Conservation (phyloP, 75 land plant species). For the Pinus albicaulis region DNA sequence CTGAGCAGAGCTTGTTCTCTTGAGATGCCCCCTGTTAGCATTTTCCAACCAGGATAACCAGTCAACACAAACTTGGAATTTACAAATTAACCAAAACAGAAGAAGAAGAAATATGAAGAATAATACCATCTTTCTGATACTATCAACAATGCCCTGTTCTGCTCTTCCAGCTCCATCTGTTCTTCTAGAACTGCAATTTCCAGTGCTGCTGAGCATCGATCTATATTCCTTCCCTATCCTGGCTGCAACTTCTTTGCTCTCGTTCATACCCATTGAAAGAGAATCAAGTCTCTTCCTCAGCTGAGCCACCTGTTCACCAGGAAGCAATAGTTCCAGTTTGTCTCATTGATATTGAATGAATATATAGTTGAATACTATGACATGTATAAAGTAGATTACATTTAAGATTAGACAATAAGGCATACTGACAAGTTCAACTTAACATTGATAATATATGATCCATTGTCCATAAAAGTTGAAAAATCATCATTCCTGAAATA, state of each 20-base stretch:
- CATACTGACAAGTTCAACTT: too few species aligned
- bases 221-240: slow-evolving; percentile 7
- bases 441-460: too few species aligned
- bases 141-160: not conserved
- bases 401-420: too few species aligned
- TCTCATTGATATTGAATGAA: too few species aligned
- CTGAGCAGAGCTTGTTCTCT: slow-evolving; percentile 21
- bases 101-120: not conserved
- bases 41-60: not conserved
- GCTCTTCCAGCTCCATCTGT: not conserved
- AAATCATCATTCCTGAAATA: too few species aligned
- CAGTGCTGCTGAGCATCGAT: slow-evolving; percentile 9
- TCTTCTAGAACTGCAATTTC: not conserved
- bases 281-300: slow-evolving; percentile 4
- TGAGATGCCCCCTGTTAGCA: not conserved
- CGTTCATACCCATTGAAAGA: slow-evolving; percentile 1
- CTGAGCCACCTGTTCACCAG: slow-evolving; percentile 3
- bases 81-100: not conserved
- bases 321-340: not conserved
- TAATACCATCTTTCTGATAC: too few species aligned
- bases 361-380: too few species aligned
- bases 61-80: not conserved
- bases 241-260: slow-evolving; percentile 16
- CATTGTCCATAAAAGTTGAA: too few species aligned
- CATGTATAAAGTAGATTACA: too few species aligned